phyloP scores from a whole-genome alignment of 164 flowering plant genomes.

The Chloranthus sessilifolius region DNA sequence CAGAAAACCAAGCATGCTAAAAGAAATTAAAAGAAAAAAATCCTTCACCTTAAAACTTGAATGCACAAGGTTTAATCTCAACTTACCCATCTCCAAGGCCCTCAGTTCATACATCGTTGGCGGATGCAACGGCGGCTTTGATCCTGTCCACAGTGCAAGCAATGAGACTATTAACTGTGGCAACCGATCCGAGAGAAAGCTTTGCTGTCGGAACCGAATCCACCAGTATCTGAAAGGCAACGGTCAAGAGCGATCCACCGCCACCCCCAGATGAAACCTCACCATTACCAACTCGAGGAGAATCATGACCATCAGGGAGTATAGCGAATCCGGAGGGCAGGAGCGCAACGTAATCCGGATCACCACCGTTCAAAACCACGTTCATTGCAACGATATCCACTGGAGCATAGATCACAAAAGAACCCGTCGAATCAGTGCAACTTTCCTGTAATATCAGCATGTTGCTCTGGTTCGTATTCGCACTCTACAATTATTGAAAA shows the following conservation, averaged over 20 bases:
- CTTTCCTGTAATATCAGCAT: slow-evolving; percentile 94
- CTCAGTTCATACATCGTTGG: slow-evolving; percentile 29
- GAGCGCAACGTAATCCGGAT: slow-evolving; percentile 83
- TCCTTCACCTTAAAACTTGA: too few species aligned
- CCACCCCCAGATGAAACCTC: slow-evolving; percentile 24
- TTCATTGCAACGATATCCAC: slow-evolving; percentile 81
- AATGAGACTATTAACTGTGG: slow-evolving; percentile 80
- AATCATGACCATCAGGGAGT: slow-evolving; percentile 34
- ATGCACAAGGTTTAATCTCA: too few species aligned
- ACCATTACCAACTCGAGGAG: too few species aligned
- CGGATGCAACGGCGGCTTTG: slow-evolving; percentile 56
- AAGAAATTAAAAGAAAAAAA: too few species aligned
- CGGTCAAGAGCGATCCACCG: slow-evolving; percentile 79
- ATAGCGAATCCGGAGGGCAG: slow-evolving; percentile 92
- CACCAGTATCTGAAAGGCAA: slow-evolving; percentile 82
- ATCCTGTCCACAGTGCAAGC: slow-evolving; percentile 83
- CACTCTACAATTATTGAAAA: slow-evolving; percentile 72
- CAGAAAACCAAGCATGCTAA: too few species aligned
- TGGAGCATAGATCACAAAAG: slow-evolving; percentile 81
- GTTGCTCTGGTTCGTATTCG: slow-evolving; percentile 84
- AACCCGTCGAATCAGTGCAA: slow-evolving; percentile 65
- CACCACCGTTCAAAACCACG: slow-evolving; percentile 71
- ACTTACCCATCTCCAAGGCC: slow-evolving; percentile 2
- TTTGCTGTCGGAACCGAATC: slow-evolving; percentile 85
- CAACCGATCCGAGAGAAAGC: slow-evolving; percentile 76